Evolutionary conservation across 441 rosid genomes (phyloP).

Genomic region (Pelargonium myrrhifolium): DNA sequence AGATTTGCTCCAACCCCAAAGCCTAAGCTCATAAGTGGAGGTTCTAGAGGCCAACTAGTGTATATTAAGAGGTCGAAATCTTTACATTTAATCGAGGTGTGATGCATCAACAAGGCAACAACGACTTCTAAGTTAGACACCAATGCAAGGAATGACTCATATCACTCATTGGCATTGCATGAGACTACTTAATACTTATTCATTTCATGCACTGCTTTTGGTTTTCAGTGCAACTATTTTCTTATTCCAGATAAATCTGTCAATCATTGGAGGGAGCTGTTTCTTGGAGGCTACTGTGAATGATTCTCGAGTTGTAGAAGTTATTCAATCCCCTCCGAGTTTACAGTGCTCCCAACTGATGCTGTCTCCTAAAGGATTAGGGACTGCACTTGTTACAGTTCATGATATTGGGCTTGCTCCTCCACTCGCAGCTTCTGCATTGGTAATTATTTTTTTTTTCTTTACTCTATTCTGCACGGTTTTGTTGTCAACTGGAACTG

Average conservation of each 20-base stretch:
- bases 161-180: not conserved
- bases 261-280: slow-evolving; percentile 92
- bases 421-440: slow-evolving; percentile 63
- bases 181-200: not conserved
- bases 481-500: not conserved
- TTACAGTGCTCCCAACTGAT: slow-evolving; percentile 71
- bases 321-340: slow-evolving; percentile 56
- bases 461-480: not conserved
- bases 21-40: too few relatives aligned
- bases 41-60: too few relatives aligned
- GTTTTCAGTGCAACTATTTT: not conserved
- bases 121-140: not conserved
- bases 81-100: too few relatives aligned
- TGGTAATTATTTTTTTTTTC: slow-evolving; percentile 37
- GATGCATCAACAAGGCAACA: too few relatives aligned
- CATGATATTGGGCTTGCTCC: slow-evolving; percentile 81
- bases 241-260: slow-evolving; percentile 60
- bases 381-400: slow-evolving; percentile 69
- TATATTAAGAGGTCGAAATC: too few relatives aligned
- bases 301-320: slow-evolving; percentile 76
- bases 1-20: too few relatives aligned
- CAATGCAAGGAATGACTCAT: not conserved
- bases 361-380: slow-evolving; percentile 75
- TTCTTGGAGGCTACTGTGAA: slow-evolving; percentile 74
- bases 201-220: not conserved